phyloP scores from a whole-genome alignment of 345 rosid genomes.

The Aquilaria yunnanensis region DNA sequence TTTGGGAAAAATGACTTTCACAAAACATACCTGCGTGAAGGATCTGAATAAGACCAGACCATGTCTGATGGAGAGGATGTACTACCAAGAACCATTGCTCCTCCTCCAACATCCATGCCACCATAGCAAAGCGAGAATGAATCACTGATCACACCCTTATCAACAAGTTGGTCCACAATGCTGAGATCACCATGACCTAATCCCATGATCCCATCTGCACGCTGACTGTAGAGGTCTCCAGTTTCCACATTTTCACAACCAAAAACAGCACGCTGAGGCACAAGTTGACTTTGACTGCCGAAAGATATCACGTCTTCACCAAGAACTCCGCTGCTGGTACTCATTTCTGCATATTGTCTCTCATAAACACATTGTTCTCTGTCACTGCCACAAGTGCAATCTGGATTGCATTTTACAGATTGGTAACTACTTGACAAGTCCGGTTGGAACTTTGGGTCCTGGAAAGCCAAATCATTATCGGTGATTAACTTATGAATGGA shows the following conservation, averaged over 20 bases:
- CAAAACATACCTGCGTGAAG: constrained; percentile 68
- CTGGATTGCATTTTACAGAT: constrained; percentile 69
- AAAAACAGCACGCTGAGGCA: constrained; percentile 75
- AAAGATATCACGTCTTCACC: constrained; percentile 78
- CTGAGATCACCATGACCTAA: constrained; percentile 91
- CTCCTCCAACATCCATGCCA: constrained; percentile 91
- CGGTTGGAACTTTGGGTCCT: constrained; percentile 91
- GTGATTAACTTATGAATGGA: too few relatives aligned
- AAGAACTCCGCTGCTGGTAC: constrained; percentile 85
- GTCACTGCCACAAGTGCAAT: constrained; percentile 62
- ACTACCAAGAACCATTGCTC: constrained; percentile 92
- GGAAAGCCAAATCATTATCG: constrained; percentile 10
- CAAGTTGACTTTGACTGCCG: constrained; percentile 67
- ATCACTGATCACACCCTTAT: constrained; percentile 68
- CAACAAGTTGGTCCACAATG: constrained; percentile 85
- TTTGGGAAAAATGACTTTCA: constrained; percentile 22
- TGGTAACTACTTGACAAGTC: constrained; percentile 64
- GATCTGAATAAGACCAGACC: constrained; percentile 64
- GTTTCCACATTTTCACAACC: constrained; percentile 91
- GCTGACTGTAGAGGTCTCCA: constrained; percentile 86
- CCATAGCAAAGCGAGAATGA: constrained; percentile 94
- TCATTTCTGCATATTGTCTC: constrained; percentile 87
- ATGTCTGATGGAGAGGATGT: constrained; percentile 60
- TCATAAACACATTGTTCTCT: constrained; percentile 68
- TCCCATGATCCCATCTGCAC: constrained; percentile 95